Evolutionary conservation across 768 basidiomycete genomes (phyloP).

Genomic region (Lepiota subincarnata): DNA sequence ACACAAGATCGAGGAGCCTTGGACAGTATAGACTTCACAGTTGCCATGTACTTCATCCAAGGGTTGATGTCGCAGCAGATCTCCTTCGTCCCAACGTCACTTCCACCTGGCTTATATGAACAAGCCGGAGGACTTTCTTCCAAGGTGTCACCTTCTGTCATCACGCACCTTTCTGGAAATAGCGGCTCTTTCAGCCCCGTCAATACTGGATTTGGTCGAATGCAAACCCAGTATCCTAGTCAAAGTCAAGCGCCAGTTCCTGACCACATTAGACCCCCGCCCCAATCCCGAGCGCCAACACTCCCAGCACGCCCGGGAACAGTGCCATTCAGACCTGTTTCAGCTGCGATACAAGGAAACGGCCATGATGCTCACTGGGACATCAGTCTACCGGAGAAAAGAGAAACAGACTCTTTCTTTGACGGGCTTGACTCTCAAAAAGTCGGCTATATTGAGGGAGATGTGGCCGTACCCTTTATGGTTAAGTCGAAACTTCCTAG

Average conservation of each 20-base stretch:
- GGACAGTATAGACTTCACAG: slow-evolving; percentile 87
- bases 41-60: slow-evolving; percentile 97
- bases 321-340: slow-evolving; percentile 2
- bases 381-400: slow-evolving; percentile 77
- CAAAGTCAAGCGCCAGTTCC: slow-evolving; percentile 47
- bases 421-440: slow-evolving; percentile 70
- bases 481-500: slow-evolving; percentile 82
- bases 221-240: slow-evolving; percentile 67
- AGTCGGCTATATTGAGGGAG: slow-evolving; percentile 84
- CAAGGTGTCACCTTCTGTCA: slow-evolving; percentile 27
- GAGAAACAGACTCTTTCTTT: slow-evolving; percentile 73
- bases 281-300: slow-evolving; percentile 28
- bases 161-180: slow-evolving; percentile 56
- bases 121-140: slow-evolving; percentile 52
- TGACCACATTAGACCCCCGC: slow-evolving; percentile 39
- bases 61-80: slow-evolving; percentile 80
- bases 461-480: slow-evolving; percentile 95
- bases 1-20: slow-evolving; percentile 87
- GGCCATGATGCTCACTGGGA: slow-evolving; percentile 58
- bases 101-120: slow-evolving; percentile 86
- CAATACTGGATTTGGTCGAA: slow-evolving; percentile 33
- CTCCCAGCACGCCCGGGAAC: slow-evolving; percentile 37
- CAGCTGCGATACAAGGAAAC: slow-evolving; percentile 20
- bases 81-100: slow-evolving; percentile 60
- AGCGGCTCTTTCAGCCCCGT: slow-evolving; percentile 62